Evolutionary conservation across 2,329 filamentous ascomycete genomes (phyloP), one percentile per base, ranked within the genome.

Genomic region (Ascochyta rabiei): DNA sequence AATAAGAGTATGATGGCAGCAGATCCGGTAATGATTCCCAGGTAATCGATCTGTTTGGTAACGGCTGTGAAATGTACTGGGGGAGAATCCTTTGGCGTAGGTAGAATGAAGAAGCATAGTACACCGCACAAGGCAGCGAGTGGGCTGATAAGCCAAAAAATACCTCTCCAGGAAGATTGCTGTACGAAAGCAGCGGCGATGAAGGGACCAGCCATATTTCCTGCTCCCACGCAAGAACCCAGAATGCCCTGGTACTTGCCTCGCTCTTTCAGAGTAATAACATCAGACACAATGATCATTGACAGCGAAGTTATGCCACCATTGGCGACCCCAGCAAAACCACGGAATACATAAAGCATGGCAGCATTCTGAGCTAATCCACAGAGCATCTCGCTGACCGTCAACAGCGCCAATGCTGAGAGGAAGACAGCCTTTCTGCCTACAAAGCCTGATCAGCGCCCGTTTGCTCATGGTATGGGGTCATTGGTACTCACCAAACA

Each of bases 301-400:
- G 71, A 60, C 1, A 76, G 59, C 8, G 66, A 71, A 6, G 78
- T 81, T 42, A 88, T 81, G 9, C 86, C 86, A 1, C 86, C 86
- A 38, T 81, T 82, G 9, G 83, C 85, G n/a, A 88, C 76, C 48
- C 86, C 86, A 9, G 85, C 81, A 18, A 68, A 63, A 4, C 78
- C 86, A 31, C 86, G 79, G 64, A 86, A 87, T 18, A 82, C 76
- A 70, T 87, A 88, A 23, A 89, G 80, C 76, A 84, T 83, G 18
- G 81, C 76, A 1, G 81, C 78, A 53, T 79, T 85, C 34, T 79
- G 76, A 0, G 83, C 78, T 23, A 88, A 75, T 1, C 83, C 83
- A 64, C 85, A 88, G 1, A 86, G 74, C 43, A 89, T 69, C 64
- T 87, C 84, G 2, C 81, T 82, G 13, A 87, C 51, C 7, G 79